A percentile compares a stretch with the other conserved stretches of the same genome.
These are phyloP conservation scores for Hansenula lynferdii DNA, from an alignment of 1,139 yeast genomes.

Conservation along the genomic window DNA sequence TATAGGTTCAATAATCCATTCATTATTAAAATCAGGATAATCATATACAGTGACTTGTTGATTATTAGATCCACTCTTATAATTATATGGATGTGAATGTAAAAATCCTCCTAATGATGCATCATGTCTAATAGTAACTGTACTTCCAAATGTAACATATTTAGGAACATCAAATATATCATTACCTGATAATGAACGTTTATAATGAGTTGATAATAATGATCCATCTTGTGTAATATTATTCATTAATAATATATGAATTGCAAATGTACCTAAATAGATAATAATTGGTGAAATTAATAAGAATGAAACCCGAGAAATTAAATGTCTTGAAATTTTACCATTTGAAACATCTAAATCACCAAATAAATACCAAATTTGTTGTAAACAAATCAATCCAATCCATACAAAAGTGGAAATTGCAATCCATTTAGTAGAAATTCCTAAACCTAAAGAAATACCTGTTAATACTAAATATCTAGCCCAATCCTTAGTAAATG, in stretches of 20 bases:
- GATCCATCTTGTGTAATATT: constrained; percentile 44
- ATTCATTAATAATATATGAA: constrained; percentile 46
- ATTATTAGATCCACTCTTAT: constrained; percentile 49
- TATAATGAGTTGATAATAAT: constrained; percentile 52
- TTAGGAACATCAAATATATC: constrained; percentile 36
- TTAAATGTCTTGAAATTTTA: constrained; percentile 30
- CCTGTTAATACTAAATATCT: constrained; percentile 38
- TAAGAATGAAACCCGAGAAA: constrained; percentile 31
- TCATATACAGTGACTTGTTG: constrained; percentile 69
- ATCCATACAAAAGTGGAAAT: constrained; percentile 49
- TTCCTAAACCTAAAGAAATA: constrained; percentile 45
- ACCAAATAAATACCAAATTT: constrained; percentile 54
- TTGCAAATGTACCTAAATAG: constrained; percentile 42
- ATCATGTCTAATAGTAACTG: constrained; percentile 62
- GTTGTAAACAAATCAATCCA: constrained; percentile 32
- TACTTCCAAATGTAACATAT: constrained; percentile 59
- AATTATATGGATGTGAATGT: constrained; percentile 57
- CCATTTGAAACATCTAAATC: constrained; percentile 41
- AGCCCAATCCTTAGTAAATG: constrained; percentile 43
- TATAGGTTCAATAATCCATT: constrained; percentile 57
- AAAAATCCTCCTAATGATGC: constrained; percentile 55
- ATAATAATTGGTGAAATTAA: constrained; percentile 44
- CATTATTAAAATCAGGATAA: constrained; percentile 49
- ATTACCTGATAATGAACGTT: constrained; percentile 42
- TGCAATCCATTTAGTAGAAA: constrained; percentile 54